Percentiles rank a stretch among this genome's conserved stretches.
These are phyloP conservation scores for Schizosaccharomyces cryophilus DNA, from an alignment of 805 yeast genomes.

Conservation along the genomic window DNA sequence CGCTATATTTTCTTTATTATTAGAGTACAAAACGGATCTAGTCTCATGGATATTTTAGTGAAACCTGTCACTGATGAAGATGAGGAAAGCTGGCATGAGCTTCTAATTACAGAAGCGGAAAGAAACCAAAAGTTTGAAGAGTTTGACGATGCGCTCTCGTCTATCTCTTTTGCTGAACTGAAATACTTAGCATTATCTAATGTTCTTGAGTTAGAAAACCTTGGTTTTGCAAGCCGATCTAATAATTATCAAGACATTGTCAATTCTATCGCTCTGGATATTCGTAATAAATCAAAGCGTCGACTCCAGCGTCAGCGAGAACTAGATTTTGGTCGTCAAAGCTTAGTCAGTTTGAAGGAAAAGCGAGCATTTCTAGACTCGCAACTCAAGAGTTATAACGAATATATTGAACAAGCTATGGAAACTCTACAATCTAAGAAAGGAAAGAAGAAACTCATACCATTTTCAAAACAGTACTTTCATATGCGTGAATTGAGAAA, in stretches of 20 bases:
- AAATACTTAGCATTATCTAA: conserved; percentile 54
- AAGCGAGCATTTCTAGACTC: conserved; percentile 21
- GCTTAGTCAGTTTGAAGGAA: conserved; percentile 21
- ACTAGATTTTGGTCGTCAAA: conserved; percentile 21
- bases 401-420: conserved; percentile 27
- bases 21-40: conserved; percentile 49
- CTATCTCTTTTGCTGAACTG: conserved; percentile 38
- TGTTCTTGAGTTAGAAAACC: conserved; percentile 46
- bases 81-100: conserved; percentile 35
- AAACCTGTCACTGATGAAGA: conserved; percentile 43
- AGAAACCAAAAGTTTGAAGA: conserved; percentile 4
- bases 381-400: conserved; percentile 21
- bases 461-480: conserved; percentile 51
- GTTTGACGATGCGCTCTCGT: conserved; percentile 5
- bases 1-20: conserved; percentile 60
- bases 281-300: conserved; percentile 30
- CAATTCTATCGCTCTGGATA: conserved; percentile 66
- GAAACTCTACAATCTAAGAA: conserved; percentile 22
- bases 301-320: conserved; percentile 25
- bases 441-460: conserved; percentile 15
- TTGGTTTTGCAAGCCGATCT: conserved; percentile 37
- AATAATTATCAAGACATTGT: conserved; percentile 56
- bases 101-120: conserved; percentile 25
- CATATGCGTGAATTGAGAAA: conserved; percentile 46
- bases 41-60: conserved; percentile 42